These are phyloP conservation scores for Lactarius psammicola DNA, from an alignment of 768 basidiomycete genomes.

Conservation along the genomic window DNA sequence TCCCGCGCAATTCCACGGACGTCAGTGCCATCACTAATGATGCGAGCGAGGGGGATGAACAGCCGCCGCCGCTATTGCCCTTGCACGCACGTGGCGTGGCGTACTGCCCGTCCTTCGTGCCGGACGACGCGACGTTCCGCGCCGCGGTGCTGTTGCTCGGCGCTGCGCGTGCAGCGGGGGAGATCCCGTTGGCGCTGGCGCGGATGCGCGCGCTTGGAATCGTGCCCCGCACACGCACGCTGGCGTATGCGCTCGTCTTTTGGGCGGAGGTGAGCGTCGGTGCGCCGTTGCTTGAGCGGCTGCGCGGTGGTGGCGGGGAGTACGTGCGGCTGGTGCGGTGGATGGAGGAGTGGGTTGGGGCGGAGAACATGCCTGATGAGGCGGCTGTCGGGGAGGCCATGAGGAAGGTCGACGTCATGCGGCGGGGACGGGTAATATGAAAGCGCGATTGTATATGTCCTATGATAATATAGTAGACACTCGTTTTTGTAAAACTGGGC, in stretches of 20 bases:
- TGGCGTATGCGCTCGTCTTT: constrained; percentile 62
- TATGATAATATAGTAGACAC: no score
- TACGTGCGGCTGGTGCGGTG: constrained; percentile 32
- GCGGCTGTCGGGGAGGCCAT: constrained; percentile 28
- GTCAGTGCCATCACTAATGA: not conserved
- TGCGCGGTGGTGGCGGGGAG: constrained; percentile 33
- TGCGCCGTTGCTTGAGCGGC: constrained; percentile 54
- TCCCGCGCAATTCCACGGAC: constrained; percentile 2
- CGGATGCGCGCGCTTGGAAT: constrained; percentile 71
- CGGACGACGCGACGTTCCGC: constrained; percentile 52
- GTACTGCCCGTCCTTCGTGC: constrained; percentile 43
- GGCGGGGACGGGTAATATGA: no score
- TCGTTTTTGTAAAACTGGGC: no score
- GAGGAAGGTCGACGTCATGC: constrained; percentile 20
- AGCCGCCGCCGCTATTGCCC: constrained; percentile 24
- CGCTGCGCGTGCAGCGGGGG: constrained; percentile 44
- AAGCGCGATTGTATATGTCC: no score
- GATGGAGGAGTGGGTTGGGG: constrained; percentile 35
- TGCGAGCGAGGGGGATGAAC: not conserved
- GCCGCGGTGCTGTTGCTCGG: constrained; percentile 64
- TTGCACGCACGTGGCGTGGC: constrained; percentile 18
- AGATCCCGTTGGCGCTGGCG: constrained; percentile 64
- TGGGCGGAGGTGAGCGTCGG: constrained; percentile 70
- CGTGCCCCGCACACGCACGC: constrained; percentile 50
- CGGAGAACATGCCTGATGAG: constrained; percentile 30